Evolutionary conservation across 78 protist genomes (phyloP).

Genomic region (Creolimax fragrantissima): DNA sequence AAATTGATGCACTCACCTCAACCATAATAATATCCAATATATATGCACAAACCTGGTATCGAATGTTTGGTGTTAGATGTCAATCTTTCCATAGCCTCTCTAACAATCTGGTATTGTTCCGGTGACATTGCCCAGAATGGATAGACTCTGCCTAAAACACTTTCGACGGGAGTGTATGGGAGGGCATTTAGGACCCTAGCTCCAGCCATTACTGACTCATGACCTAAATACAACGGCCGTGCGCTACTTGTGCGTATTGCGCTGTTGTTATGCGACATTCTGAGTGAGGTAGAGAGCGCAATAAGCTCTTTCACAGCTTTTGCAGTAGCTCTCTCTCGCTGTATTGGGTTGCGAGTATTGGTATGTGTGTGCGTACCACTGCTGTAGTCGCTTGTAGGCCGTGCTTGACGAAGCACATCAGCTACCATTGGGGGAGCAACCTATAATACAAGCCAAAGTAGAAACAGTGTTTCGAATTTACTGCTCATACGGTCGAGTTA

Average conservation of each 20-base stretch:
- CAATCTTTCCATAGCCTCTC: background rate
- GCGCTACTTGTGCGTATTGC: background rate
- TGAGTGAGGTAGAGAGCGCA: background rate
- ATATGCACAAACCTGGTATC: too few species aligned
- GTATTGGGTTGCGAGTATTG: background rate
- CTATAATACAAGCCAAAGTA: too few species aligned
- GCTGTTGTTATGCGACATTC: background rate
- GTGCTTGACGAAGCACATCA: background rate
- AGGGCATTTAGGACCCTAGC: background rate
- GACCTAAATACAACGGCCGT: background rate
- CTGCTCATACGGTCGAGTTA: too few species aligned
- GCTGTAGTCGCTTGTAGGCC: background rate
- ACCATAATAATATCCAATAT: too few species aligned
- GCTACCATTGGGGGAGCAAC: background rate
- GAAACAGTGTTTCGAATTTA: too few species aligned
- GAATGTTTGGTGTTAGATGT: too few species aligned
- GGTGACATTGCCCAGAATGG: background rate
- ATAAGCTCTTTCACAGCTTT: background rate
- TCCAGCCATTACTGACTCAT: background rate
- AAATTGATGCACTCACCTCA: too few species aligned
- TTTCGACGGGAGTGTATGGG: background rate
- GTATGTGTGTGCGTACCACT: constrained; percentile 1
- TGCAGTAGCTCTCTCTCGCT: background rate
- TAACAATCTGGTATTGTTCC: background rate
- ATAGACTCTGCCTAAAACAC: background rate